Base-by-base conservation (phyloP, 768 basidiomycete species). In the Gyrodon lividus region DNA sequence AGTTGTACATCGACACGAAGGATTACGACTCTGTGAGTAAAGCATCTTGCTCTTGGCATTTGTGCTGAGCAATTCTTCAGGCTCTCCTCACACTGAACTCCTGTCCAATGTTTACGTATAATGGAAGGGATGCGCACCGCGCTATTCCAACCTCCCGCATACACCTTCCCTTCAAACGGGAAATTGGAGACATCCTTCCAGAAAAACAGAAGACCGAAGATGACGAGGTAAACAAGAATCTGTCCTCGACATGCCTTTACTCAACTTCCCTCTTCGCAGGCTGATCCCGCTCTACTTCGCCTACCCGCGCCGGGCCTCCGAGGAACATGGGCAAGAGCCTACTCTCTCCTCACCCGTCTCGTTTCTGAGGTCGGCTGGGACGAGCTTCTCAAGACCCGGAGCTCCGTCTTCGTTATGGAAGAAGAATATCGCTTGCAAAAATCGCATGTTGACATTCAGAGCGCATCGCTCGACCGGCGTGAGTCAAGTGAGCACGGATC, bases 101-200 rank as follows among this genome's bases (percentile, higher is more conserved):
- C n/a, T 98, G 97, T 73, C 95, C 96, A 2, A 98, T 99, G 97
- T 99, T 99, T 72, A 98, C 97, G 7, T 98, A 90, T 73, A 97
- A 97, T 63, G 96, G 97, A 39, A 85, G 95, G 19, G 97, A 99
- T 68, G 77, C 86, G 3, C 97, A 99, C 66, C 82, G 94, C 4
- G 83, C 80, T 66, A 82, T 98, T 9, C 76, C 87, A 1, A 84
- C 94, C 16, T 75, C 86, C 1, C 83, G 86, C 53, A 79, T 94
- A 6, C 92, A 95, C 68, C 76, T 97, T 1, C 97, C 97, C 1
- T 82, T 89, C 65, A 88, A 87, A 56, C 80, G 86, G 48, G 82
- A 87, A 40, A 93, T 98, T 55, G 84, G 84, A 6, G 93, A 96
- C 40, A 92, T 98, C 35, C 76, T 99, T 2, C 95, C 95, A 3